These are phyloP conservation scores for Salix viminalis DNA, from an alignment of 345 rosid genomes.

Conservation along the genomic window DNA sequence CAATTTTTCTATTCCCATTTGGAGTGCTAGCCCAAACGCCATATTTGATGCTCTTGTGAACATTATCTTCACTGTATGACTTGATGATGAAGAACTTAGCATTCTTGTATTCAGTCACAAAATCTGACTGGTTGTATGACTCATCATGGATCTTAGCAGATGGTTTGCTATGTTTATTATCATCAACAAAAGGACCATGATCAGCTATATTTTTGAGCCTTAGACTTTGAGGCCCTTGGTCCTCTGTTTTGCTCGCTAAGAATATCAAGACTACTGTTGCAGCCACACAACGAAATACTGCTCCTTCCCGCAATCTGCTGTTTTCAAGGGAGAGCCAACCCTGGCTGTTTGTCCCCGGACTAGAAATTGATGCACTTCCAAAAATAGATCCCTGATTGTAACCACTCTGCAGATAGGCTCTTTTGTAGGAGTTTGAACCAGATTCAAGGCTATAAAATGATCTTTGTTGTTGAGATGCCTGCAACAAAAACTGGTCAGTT, in stretches of 20 bases:
- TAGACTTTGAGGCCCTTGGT: constrained; percentile 80
- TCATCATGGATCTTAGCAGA: constrained; percentile 38
- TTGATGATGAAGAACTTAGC: constrained; percentile 79
- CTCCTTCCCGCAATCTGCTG: constrained; percentile 55
- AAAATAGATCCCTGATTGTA: constrained; percentile 53
- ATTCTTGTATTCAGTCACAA: constrained; percentile 53
- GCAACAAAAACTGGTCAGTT: constrained; percentile 11
- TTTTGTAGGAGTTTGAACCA: constrained; percentile 56
- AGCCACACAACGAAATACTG: constrained; percentile 48
- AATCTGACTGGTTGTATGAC: constrained; percentile 50
- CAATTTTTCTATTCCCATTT: constrained; percentile 39
- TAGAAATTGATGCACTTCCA: constrained; percentile 49
- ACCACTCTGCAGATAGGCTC: constrained; percentile 50
- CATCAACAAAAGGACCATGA: constrained; percentile 40
- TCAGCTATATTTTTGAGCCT: constrained; percentile 50
- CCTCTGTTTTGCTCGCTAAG: constrained; percentile 83
- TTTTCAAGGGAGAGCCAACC: constrained; percentile 64
- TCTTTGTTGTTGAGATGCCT: constrained; percentile 70
- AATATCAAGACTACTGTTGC: constrained; percentile 61
- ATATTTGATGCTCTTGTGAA: constrained; percentile 1
- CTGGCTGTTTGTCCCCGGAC: constrained; percentile 43
- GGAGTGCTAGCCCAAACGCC: background rate
- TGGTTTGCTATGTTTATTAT: constrained; percentile 40
- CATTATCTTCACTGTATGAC: background rate
- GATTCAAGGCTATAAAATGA: constrained; percentile 58